A percentile compares a stretch with the other conserved stretches of the same genome.
Evolutionary conservation across 2,329 filamentous ascomycete genomes (phyloP).

Genomic region (Elsinoe fawcettii): DNA sequence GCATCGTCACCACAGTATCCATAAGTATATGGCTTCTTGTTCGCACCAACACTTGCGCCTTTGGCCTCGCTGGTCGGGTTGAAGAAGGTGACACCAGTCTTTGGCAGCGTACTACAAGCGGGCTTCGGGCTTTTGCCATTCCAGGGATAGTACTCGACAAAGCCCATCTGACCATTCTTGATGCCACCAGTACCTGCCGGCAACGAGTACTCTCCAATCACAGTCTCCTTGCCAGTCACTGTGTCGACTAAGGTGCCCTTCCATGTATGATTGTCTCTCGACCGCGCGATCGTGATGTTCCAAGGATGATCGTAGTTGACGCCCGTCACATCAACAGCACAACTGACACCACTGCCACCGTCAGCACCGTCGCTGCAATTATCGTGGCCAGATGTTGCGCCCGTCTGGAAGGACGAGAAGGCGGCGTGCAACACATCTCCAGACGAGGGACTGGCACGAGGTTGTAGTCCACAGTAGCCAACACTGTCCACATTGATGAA

Average conservation of each 20-base stretch:
- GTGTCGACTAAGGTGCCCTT: conserved; percentile 25
- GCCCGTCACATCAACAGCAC: conserved; percentile 16
- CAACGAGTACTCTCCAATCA: conserved; percentile 26
- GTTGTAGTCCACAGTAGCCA: conserved; percentile 29
- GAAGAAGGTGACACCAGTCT: background rate
- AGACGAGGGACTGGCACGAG: conserved; percentile 18
- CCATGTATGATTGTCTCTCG: conserved; percentile 23
- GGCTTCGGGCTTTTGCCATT: conserved; percentile 16
- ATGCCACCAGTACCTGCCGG: conserved; percentile 23
- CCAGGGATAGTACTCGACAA: conserved; percentile 28
- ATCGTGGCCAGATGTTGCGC: conserved; percentile 21
- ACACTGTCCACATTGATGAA: conserved; percentile 22
- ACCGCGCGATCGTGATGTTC: conserved; percentile 23
- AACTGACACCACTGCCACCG: conserved; percentile 19
- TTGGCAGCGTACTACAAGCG: background rate
- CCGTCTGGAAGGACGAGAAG: conserved; percentile 28
- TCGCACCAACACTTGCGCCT: conserved; percentile 17
- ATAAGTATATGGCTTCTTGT: conserved; percentile 25
- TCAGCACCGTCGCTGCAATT: conserved; percentile 27
- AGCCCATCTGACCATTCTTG: conserved; percentile 23
- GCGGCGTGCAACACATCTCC: conserved; percentile 26
- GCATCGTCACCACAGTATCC: conserved; percentile 26
- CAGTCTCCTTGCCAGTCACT: conserved; percentile 20
- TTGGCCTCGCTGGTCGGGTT: conserved; percentile 12
- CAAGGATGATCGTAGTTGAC: conserved; percentile 25